Conservation (phyloP, 257 asterid species). For the Forsythia suspensa region DNA sequence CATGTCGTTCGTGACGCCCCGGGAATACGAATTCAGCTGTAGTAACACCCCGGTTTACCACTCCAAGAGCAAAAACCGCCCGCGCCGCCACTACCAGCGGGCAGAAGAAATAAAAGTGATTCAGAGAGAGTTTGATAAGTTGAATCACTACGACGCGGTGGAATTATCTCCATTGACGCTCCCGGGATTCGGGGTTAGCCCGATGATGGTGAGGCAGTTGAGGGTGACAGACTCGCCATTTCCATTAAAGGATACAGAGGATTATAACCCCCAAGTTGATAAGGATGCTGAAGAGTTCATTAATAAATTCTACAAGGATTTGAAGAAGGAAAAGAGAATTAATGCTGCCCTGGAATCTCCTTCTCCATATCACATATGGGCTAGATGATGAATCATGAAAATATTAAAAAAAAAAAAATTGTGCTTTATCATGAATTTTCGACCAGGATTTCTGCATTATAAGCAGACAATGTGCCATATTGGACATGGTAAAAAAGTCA, state of each 20-base stretch:
- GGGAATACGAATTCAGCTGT: slow-evolving; percentile 51
- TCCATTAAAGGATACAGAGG: slow-evolving; percentile 37
- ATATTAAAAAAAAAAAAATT: not conserved
- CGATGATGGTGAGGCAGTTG: slow-evolving; percentile 37
- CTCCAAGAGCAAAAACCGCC: slow-evolving; percentile 23
- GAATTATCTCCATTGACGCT: slow-evolving; percentile 23
- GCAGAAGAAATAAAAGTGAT: slow-evolving; percentile 15
- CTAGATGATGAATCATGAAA: slow-evolving; percentile 17
- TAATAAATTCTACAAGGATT: slow-evolving; percentile 30
- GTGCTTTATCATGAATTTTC: not conserved
- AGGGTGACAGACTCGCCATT: slow-evolving; percentile 51
- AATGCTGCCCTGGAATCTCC: slow-evolving; percentile 33
- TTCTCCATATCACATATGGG: slow-evolving; percentile 22
- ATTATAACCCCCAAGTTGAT: slow-evolving; percentile 37
- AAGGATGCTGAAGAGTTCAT: slow-evolving; percentile 47
- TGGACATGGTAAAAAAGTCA: not conserved
- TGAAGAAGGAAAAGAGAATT: slow-evolving; percentile 26
- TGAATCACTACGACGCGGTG: slow-evolving; percentile 17
- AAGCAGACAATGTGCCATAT: not conserved
- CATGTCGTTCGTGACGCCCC: slow-evolving; percentile 29
- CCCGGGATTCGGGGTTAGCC: slow-evolving; percentile 46
- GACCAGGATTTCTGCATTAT: too few relatives aligned
- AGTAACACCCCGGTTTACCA: slow-evolving; percentile 28
- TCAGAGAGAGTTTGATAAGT: slow-evolving; percentile 21
- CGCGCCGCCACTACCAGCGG: not conserved